Conservation (phyloP, 768 basidiomycete genomes). For the Suillus luteus region DNA sequence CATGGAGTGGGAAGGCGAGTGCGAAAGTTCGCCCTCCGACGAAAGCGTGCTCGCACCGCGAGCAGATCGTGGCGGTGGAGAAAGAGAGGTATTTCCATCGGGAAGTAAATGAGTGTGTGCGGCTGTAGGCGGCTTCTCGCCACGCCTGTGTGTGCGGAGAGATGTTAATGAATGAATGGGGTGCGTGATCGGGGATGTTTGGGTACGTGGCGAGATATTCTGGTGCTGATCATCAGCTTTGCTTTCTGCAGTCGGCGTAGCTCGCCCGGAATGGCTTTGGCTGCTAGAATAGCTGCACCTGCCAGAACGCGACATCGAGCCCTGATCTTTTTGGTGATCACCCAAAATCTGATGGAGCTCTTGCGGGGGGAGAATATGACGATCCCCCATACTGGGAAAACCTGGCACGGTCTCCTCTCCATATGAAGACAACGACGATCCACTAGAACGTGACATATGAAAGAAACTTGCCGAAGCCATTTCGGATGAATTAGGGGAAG, state of each 20-base stretch:
- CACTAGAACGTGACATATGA: conserved; percentile 45
- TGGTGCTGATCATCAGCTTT: conserved; percentile 10
- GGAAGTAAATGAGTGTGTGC: conserved; percentile 7
- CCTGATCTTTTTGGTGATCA: conserved; percentile 19
- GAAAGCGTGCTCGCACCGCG: conserved; percentile 14
- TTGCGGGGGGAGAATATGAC: conserved; percentile 57
- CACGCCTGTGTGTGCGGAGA: conserved; percentile 5
- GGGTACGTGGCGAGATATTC: conserved; percentile 46
- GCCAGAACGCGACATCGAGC: conserved; percentile 16
- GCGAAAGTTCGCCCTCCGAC: conserved; percentile 10
- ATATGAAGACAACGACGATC: conserved; percentile 61
- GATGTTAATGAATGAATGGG: conserved; percentile 47
- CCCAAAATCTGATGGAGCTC: conserved; percentile 50
- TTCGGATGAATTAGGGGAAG: conserved; percentile 63
- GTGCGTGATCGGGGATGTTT: conserved; percentile 49
- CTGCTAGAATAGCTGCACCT: conserved; percentile 20
- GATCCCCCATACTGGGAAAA: conserved; percentile 35
- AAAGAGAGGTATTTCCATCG: conserved; percentile 27
- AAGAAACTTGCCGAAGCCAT: conserved; percentile 57
- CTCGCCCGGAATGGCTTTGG: conserved; percentile 24
- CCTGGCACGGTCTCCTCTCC: conserved; percentile 44
- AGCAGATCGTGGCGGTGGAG: conserved; percentile 30
- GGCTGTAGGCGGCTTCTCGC: conserved; percentile 1
- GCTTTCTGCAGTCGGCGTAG: conserved; percentile 12
- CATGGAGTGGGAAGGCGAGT: conserved; percentile 7